A percentile compares a stretch with the other conserved stretches of the same genome.
Evolutionary conservation across 257 asterid species (phyloP).

Genomic region (Misopates orontium): DNA sequence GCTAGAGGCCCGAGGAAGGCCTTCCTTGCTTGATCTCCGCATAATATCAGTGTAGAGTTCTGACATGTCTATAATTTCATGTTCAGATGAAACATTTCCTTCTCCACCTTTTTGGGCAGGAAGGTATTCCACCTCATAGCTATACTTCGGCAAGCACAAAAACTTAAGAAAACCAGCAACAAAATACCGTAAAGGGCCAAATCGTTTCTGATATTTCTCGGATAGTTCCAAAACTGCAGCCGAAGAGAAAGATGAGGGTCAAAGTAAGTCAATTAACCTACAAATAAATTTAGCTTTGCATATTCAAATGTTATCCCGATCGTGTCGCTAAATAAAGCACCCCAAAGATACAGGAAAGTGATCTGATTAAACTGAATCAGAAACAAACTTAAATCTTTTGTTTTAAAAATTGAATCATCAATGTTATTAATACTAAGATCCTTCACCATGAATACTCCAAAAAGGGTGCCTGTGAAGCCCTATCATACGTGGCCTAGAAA

Average conservation of each 20-base stretch:
- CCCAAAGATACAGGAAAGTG: slow-evolving; percentile 5
- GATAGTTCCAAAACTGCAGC: slow-evolving; percentile 89
- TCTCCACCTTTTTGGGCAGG: slow-evolving; percentile 62
- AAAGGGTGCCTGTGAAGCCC: no score
- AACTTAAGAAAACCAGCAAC: slow-evolving; percentile 96
- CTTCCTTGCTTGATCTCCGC: slow-evolving; percentile 93
- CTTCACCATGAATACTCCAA: no score
- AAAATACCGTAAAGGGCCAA: slow-evolving; percentile 94
- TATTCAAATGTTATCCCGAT: neutral
- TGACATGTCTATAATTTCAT: slow-evolving; percentile 73
- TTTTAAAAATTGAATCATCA: slow-evolving; percentile 12
- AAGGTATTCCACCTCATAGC: slow-evolving; percentile 85
- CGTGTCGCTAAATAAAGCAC: neutral
- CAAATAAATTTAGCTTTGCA: neutral
- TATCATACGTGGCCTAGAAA: no score
- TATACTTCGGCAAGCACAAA: slow-evolving; percentile 92
- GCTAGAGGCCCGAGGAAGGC: slow-evolving; percentile 96
- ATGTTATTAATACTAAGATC: neutral
- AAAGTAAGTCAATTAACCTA: neutral
- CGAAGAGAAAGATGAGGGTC: slow-evolving; percentile 25
- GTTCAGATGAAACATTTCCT: slow-evolving; percentile 48
- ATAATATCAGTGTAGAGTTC: slow-evolving; percentile 88
- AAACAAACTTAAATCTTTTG: slow-evolving; percentile 17
- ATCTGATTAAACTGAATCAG: slow-evolving; percentile 6
- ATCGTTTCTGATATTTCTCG: slow-evolving; percentile 86